Evolutionary conservation across 495 filamentous ascomycete species (phyloP).

Genomic region (Rhypophila decipiens): DNA sequence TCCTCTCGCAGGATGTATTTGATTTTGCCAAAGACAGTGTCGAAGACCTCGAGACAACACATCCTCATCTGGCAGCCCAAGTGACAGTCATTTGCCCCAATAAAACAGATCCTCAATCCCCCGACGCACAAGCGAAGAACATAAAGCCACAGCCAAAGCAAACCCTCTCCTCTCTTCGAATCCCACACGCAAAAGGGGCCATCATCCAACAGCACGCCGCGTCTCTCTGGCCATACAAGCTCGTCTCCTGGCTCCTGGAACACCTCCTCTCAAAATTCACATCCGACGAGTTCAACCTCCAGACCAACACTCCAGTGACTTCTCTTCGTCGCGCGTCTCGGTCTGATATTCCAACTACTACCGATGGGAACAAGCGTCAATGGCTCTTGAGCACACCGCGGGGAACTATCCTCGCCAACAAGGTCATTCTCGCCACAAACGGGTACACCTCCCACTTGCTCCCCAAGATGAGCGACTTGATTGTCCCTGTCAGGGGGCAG

Average conservation of each 20-base stretch:
- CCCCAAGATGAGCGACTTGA: constrained; percentile 59
- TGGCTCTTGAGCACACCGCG: constrained; percentile 58
- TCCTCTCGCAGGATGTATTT: constrained; percentile 43
- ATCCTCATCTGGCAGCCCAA: constrained; percentile 45
- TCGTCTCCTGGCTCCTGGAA: constrained; percentile 61
- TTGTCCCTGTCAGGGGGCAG: constrained; percentile 70
- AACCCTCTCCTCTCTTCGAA: constrained; percentile 24
- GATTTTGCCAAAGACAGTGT: constrained; percentile 36
- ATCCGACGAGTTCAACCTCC: constrained; percentile 52
- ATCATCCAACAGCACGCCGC: constrained; percentile 42
- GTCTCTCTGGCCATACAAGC: constrained; percentile 72
- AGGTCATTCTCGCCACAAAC: constrained; percentile 73
- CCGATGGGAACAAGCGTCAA: not conserved
- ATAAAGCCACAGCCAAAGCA: not conserved
- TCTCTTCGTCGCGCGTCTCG: constrained; percentile 23
- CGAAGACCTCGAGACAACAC: constrained; percentile 29
- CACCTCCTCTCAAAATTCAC: constrained; percentile 35
- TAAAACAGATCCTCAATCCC: constrained; percentile 14
- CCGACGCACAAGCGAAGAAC: constrained; percentile 8
- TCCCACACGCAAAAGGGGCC: constrained; percentile 39
- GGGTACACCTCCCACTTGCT: constrained; percentile 69
- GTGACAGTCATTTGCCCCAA: constrained; percentile 25
- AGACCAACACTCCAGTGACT: constrained; percentile 65
- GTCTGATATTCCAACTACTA: constrained; percentile 2
- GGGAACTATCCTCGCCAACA: constrained; percentile 50